phyloP scores from a whole-genome alignment of 208 protist genomes.

The Leptomonas pyrrhocoris region DNA sequence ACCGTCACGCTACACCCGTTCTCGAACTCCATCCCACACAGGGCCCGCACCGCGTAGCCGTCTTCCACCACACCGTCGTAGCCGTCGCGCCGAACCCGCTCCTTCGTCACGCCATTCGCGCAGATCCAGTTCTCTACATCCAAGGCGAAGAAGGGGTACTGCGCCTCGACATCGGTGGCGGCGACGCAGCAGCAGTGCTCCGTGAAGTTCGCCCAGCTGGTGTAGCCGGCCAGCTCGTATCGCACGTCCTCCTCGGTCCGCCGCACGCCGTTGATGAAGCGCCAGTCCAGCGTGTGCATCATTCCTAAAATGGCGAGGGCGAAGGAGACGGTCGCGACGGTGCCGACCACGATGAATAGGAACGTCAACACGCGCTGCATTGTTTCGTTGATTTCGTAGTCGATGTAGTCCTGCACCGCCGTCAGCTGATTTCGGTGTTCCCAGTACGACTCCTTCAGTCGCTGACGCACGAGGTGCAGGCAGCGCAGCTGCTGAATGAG shows the following conservation, averaged over 20 bases:
- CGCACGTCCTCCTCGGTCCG: background rate
- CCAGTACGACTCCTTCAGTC: constrained; percentile 46
- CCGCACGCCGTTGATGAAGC: constrained; percentile 45
- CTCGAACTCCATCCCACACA: constrained; percentile 74
- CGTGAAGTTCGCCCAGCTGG: constrained; percentile 58
- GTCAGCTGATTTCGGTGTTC: constrained; percentile 40
- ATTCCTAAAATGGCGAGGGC: constrained; percentile 54
- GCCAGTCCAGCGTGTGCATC: constrained; percentile 43
- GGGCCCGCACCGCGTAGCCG: constrained; percentile 58
- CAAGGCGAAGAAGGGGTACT: constrained; percentile 61
- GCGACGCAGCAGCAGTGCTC: constrained; percentile 68
- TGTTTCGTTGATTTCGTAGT: constrained; percentile 51
- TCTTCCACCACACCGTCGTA: constrained; percentile 29
- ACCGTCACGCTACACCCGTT: constrained; percentile 46
- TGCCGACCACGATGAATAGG: constrained; percentile 57
- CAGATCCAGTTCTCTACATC: constrained; percentile 82
- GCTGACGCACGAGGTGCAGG: constrained; percentile 58
- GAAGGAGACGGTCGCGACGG: constrained; percentile 45
- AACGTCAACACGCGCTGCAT: constrained; percentile 46
- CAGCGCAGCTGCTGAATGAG: constrained; percentile 44
- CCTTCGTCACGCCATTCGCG: constrained; percentile 64
- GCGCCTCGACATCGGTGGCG: constrained; percentile 12
- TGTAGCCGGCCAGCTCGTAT: constrained; percentile 60
- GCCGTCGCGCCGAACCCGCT: constrained; percentile 67
- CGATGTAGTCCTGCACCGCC: constrained; percentile 56